A percentile compares a stretch with the other conserved stretches of the same genome.
phyloP scores from a whole-genome alignment of 2,329 filamentous ascomycete species.

The Pyrenochaeta sp. region DNA sequence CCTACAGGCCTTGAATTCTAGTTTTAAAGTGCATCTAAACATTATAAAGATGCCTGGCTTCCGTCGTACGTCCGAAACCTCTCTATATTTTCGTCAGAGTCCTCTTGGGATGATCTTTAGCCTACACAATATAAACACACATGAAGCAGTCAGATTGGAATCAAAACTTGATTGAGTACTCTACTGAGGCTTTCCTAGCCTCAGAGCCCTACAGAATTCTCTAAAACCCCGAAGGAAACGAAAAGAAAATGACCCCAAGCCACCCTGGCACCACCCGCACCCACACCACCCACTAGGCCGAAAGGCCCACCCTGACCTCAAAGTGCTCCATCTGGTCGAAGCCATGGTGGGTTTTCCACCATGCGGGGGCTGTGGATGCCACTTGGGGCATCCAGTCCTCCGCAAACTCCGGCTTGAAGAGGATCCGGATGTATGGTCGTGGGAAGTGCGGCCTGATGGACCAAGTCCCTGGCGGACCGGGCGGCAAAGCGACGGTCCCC shows the following conservation, averaged over 20 bases:
- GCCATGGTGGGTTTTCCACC: slow-evolving; percentile 29
- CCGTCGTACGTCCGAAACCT: too few species aligned
- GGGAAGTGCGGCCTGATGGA: too few species aligned
- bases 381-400: slow-evolving; percentile 32
- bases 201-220: too few species aligned
- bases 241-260: background rate
- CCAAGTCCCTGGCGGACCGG: background rate
- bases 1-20: too few species aligned
- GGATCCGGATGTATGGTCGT: slow-evolving; percentile 36
- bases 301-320: slow-evolving; percentile 34
- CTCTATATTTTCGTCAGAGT: too few species aligned
- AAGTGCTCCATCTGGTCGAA: slow-evolving; percentile 39
- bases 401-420: slow-evolving; percentile 28
- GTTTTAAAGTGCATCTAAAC: too few species aligned
- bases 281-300: background rate
- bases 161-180: too few species aligned
- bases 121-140: too few species aligned
- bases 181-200: too few species aligned
- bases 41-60: too few species aligned
- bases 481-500: background rate
- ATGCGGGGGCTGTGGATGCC: slow-evolving; percentile 8
- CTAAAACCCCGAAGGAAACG: background rate
- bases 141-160: too few species aligned
- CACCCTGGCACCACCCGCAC: background rate
- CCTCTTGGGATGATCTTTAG: too few species aligned